Conservation (phyloP, 1,284 basidiomycete species). For the Pascua guehoae region DNA sequence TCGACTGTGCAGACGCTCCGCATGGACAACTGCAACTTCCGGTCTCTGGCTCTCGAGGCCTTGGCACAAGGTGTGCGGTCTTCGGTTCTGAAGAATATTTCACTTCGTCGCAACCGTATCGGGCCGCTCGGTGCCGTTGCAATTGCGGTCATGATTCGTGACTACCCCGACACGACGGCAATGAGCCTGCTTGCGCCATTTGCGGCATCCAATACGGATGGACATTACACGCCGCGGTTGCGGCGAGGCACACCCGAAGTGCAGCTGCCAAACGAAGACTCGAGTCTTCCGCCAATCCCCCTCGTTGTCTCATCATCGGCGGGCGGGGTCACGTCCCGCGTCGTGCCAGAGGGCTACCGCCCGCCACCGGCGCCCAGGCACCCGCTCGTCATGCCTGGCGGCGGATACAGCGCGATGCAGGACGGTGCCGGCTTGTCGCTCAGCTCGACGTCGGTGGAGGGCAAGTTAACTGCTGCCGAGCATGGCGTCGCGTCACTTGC, state of each 20-base stretch:
- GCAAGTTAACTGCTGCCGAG: conserved; percentile 26
- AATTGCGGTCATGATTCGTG: conserved; percentile 89
- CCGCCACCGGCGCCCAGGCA: conserved; percentile 34
- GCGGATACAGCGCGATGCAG: conserved; percentile 34
- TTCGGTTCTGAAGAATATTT: conserved; percentile 79
- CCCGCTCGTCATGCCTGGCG: conserved; percentile 32
- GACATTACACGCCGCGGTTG: neutral
- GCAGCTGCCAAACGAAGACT: conserved; percentile 19
- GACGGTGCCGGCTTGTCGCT: conserved; percentile 19
- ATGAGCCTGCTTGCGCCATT: neutral
- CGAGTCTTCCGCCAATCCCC: conserved; percentile 35
- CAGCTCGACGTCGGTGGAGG: conserved; percentile 25
- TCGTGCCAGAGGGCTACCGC: conserved; percentile 46
- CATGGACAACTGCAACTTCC: conserved; percentile 74
- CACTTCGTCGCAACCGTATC: conserved; percentile 80
- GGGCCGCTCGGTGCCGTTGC: conserved; percentile 76
- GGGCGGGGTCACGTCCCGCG: conserved; percentile 74
- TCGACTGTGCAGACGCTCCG: conserved; percentile 64
- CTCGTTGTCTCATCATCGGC: conserved; percentile 69
- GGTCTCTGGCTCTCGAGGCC: conserved; percentile 67
- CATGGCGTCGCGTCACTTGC: conserved; percentile 38
- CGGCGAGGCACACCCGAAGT: conserved; percentile 2
- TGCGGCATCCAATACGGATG: neutral
- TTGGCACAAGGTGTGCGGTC: conserved; percentile 75
- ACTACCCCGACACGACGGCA: conserved; percentile 70